A percentile compares a stretch with the other conserved stretches of the same genome.
Evolutionary conservation across 2,329 filamentous ascomycete species (phyloP).

Genomic region (Aspergillus piperis): DNA sequence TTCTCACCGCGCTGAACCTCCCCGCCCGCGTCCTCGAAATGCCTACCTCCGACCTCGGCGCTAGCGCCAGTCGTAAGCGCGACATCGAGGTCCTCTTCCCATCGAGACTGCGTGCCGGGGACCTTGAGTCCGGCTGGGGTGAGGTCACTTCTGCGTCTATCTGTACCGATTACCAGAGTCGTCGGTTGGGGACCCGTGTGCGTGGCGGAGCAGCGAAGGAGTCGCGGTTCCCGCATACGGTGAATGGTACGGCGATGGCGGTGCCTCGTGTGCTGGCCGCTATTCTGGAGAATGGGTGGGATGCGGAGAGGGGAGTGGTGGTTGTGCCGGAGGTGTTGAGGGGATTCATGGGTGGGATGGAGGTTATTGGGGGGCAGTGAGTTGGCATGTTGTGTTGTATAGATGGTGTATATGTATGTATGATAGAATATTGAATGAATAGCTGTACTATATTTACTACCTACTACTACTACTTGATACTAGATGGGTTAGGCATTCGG

Average conservation of each 20-base stretch:
- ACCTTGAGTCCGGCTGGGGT: constrained; percentile 72
- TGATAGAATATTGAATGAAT: background rate
- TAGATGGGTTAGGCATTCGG: no score
- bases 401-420: constrained; percentile 3
- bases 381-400: background rate
- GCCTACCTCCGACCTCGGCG: constrained; percentile 85
- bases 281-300: constrained; percentile 87
- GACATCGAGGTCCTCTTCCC: constrained; percentile 97
- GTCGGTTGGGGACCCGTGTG: constrained; percentile 75
- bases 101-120: constrained; percentile 56
- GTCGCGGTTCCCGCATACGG: constrained; percentile 77
- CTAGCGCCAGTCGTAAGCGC: constrained; percentile 79
- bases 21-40: constrained; percentile 90
- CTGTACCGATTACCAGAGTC: constrained; percentile 92
- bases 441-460: background rate
- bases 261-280: constrained; percentile 87
- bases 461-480: background rate
- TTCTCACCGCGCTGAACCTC: constrained; percentile 73
- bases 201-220: constrained; percentile 51
- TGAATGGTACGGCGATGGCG: constrained; percentile 92
- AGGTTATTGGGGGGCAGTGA: constrained; percentile 57
- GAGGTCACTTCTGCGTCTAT: constrained; percentile 89
- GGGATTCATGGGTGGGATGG: constrained; percentile 78
- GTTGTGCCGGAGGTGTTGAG: constrained; percentile 75
- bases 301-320: constrained; percentile 67